These are phyloP conservation scores for Fraxinus sp. DNA, from an alignment of 305 asterid species.

Conservation along the genomic window DNA sequence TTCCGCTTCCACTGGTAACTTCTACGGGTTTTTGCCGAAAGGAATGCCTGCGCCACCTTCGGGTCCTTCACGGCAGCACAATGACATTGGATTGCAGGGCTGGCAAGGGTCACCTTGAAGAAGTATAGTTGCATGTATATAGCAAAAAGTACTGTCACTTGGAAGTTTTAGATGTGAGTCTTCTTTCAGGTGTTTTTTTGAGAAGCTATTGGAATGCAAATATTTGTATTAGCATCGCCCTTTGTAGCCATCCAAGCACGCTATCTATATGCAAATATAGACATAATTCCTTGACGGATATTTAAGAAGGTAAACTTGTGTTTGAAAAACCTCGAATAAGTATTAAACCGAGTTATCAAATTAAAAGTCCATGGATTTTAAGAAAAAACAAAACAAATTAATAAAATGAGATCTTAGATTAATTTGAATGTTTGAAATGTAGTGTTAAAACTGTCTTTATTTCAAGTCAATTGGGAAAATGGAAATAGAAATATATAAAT, in stretches of 20 bases:
- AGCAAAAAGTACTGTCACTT: background rate
- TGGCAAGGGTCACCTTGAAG: conserved; percentile 22
- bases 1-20: conserved; percentile 11
- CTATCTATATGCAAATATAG: too few relatives aligned
- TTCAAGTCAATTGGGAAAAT: conserved; percentile 25
- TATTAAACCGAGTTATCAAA: too few relatives aligned
- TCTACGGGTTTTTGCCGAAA: conserved; percentile 57
- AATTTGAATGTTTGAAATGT: background rate
- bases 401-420: background rate
- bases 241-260: background rate
- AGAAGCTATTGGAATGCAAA: background rate
- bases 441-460: background rate
- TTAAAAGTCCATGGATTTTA: background rate
- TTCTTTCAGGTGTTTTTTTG: background rate
- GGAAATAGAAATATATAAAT: conserved; percentile 1
- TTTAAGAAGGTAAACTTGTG: background rate
- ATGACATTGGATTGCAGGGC: conserved; percentile 42
- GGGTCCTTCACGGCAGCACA: conserved; percentile 66
- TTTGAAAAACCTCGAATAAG: background rate
- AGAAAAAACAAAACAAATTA: background rate
- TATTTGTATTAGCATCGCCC: background rate
- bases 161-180: conserved; percentile 15
- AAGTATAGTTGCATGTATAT: background rate
- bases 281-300: background rate
- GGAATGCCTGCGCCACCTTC: conserved; percentile 72